These are phyloP conservation scores for Chalaropsis ovoidea DNA, from an alignment of 2,329 filamentous ascomycete species.

Conservation along the genomic window DNA sequence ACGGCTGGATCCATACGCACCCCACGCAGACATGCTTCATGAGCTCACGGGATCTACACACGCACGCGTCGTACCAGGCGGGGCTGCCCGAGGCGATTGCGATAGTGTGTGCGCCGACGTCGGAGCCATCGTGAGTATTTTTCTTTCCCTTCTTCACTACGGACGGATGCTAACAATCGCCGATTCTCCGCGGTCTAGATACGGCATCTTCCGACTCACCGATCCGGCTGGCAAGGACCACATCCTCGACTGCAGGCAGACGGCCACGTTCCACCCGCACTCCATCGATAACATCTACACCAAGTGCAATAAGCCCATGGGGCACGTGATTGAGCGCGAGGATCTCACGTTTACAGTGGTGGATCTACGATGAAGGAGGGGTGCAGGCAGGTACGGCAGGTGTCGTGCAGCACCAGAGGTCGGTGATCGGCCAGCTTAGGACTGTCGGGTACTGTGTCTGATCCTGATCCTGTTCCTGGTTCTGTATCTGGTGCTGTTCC, in stretches of 20 bases:
- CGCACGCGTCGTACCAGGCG: constrained; percentile 85
- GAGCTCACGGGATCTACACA: constrained; percentile 88
- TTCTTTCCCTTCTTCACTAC: background rate
- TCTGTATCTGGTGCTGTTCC: too few species aligned
- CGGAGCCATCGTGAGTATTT: constrained; percentile 58
- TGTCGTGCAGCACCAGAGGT: too few species aligned
- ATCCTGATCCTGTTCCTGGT: too few species aligned
- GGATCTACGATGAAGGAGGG: constrained; percentile 39
- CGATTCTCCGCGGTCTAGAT: constrained; percentile 40
- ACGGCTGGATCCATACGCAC: constrained; percentile 98
- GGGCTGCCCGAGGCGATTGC: constrained; percentile 96
- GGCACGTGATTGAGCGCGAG: constrained; percentile 60
- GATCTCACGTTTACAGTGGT: constrained; percentile 52
- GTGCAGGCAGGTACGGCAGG: too few species aligned
- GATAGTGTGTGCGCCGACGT: constrained; percentile 86
- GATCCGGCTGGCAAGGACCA: constrained; percentile 82
- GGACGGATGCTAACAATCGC: constrained; percentile 18
- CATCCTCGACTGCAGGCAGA: constrained; percentile 68
- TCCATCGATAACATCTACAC: constrained; percentile 62
- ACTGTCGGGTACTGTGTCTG: too few species aligned
- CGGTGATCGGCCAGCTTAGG: too few species aligned
- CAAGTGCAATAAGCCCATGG: constrained; percentile 54
- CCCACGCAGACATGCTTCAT: constrained; percentile 96
- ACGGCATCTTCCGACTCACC: constrained; percentile 86
- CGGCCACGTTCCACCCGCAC: constrained; percentile 74